Evolutionary conservation across 2,329 filamentous ascomycete genomes (phyloP).

Genomic region (Fusarium goolgardi): DNA sequence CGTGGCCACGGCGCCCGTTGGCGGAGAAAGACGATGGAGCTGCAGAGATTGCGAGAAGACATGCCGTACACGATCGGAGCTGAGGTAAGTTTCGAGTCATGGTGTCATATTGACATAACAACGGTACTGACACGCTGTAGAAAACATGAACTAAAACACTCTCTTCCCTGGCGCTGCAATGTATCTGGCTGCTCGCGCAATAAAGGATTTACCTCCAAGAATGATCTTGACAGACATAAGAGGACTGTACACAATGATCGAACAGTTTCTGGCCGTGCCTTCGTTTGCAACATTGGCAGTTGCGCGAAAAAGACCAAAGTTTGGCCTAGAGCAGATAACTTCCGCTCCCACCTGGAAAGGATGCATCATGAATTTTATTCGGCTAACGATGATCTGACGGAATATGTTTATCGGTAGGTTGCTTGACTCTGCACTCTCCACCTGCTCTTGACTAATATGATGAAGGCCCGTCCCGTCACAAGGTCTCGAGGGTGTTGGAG

Average conservation of each 20-base stretch:
- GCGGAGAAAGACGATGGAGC: constrained; percentile 35
- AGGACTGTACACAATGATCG: constrained; percentile 74
- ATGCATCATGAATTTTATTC: constrained; percentile 65
- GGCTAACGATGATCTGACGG: constrained; percentile 54
- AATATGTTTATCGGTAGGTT: constrained; percentile 48
- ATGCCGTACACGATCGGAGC: constrained; percentile 65
- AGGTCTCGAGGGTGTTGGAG: constrained; percentile 47
- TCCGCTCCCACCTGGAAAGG: constrained; percentile 79
- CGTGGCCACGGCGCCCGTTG: constrained; percentile 31
- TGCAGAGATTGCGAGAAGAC: constrained; percentile 56
- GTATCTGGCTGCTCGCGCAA: constrained; percentile 66
- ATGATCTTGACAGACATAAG: constrained; percentile 84
- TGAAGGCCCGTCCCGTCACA: constrained; percentile 30
- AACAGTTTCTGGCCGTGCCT: constrained; percentile 38
- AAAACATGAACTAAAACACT: constrained; percentile 79
- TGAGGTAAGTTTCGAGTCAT: constrained; percentile 58
- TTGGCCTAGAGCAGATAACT: constrained; percentile 89
- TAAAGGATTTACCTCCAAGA: constrained; percentile 80
- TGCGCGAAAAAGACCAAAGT: constrained; percentile 62
- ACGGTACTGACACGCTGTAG: constrained; percentile 58
- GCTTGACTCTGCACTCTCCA: neutral
- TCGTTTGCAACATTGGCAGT: constrained; percentile 43
- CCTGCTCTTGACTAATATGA: constrained; percentile 6
- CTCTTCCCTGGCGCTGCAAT: constrained; percentile 73
- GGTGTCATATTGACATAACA: neutral